A percentile compares a stretch with the other conserved stretches of the same genome.
phyloP scores from a whole-genome alignment of 805 yeast genomes.

The Maudiozyma saulgeensis region DNA sequence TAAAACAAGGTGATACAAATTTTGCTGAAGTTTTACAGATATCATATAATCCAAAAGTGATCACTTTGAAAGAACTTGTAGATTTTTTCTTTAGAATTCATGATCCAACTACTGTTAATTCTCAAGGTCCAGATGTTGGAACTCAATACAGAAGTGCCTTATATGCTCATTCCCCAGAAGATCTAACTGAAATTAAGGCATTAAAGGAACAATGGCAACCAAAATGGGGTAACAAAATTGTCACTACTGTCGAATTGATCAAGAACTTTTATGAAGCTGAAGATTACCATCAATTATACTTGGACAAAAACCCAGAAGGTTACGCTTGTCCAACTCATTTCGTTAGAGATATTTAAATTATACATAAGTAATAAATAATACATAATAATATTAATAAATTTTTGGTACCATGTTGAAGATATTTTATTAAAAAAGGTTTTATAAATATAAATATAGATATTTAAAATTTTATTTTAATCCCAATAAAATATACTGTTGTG shows the following conservation, averaged over 20 bases:
- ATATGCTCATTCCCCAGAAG: slow-evolving; percentile 47
- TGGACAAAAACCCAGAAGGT: slow-evolving; percentile 72
- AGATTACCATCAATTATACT: slow-evolving; percentile 80
- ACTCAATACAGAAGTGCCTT: slow-evolving; percentile 85
- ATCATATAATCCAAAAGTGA: slow-evolving; percentile 62
- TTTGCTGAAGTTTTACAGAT: slow-evolving; percentile 79
- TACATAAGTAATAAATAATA: not conserved
- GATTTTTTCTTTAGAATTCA: slow-evolving; percentile 87
- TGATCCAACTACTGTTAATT: slow-evolving; percentile 79
- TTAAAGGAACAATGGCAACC: slow-evolving; percentile 51
- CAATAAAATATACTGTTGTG: not conserved
- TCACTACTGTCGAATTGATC: slow-evolving; percentile 61
- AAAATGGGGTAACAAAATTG: slow-evolving; percentile 60
- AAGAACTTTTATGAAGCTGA: slow-evolving; percentile 85
- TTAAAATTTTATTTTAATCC: not conserved
- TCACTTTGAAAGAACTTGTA: slow-evolving; percentile 51
- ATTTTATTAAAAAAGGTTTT: not conserved
- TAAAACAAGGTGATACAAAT: slow-evolving; percentile 68
- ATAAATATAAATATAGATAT: not conserved
- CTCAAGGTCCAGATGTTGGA: slow-evolving; percentile 85
- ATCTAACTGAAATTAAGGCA: slow-evolving; percentile 35
- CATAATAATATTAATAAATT: not conserved
- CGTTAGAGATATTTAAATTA: slow-evolving; percentile 40
- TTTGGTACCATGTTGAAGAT: slow-evolving; percentile 1
- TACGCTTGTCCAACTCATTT: slow-evolving; percentile 88